Base-by-base conservation (phyloP, 345 rosid species). In the Moricandia moricandioides region DNA sequence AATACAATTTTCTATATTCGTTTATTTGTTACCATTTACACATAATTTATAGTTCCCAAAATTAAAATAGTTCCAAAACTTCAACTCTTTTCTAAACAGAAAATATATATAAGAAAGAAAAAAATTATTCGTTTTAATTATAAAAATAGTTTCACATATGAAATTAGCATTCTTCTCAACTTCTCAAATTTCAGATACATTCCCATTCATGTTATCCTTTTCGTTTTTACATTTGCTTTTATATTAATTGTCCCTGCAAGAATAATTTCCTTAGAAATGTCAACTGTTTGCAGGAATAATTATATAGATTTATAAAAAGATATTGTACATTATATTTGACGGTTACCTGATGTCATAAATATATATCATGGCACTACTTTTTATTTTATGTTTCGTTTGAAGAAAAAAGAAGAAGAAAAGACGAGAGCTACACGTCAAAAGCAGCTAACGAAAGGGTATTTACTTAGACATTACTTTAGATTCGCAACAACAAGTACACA, bases 401-500 rank as follows among this genome's bases (percentile, higher is more conserved):
- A 7, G 21, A 17, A 27, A 8, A 9, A 8, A 10, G 6, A 24
- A 31, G 1, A 40, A 43, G 8, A 13, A 11, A 3, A 7, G 13
- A 64, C 2, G 34, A 17, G 27, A 62, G 47, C 40, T 12, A n/a
- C 13, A 56, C 55, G 71, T 39, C 58, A n/a, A 47, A 71, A 71
- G 24, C 59, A 71, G 24, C 59, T 45, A 71, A 31, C 52, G 57
- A 37, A 31, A 57, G 9, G 7, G 72, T 72, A 74, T 66, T 66
- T 21, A 74, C 57, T 21, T 66, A 66, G 24, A 21, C 24, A 21
- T 0, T 21, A 21, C 24, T 21, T 21, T 21, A 21, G 24, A 21
- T 21, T 21, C 67, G 52, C 78, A 74, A 66, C 66, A 74, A 58
- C 72, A 47, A 74, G 51, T 37, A 57, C 64, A 55, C 8, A 55